Conservation (phyloP, 371 early-diverging fungal genomes). For the Aphelidium insulamus region DNA sequence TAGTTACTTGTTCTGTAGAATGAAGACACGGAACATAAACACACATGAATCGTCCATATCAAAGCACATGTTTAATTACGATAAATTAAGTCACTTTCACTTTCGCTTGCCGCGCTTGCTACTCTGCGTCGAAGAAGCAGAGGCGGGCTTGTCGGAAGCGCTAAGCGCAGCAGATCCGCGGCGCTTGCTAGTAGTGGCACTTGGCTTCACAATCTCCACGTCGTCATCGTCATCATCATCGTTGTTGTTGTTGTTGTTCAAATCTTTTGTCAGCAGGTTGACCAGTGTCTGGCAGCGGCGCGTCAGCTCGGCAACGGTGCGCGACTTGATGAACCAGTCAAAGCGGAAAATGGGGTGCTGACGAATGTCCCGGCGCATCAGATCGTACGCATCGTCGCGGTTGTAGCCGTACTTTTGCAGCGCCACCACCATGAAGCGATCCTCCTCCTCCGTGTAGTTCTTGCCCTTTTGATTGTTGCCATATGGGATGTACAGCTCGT, state of each 20-base stretch:
- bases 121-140: too few relatives aligned
- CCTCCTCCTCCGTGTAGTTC: slow-evolving; percentile 86
- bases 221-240: slow-evolving; percentile 1
- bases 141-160: too few relatives aligned
- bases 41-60: too few relatives aligned
- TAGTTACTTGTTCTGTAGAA: too few relatives aligned
- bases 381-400: slow-evolving; percentile 74
- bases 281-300: slow-evolving; percentile 59
- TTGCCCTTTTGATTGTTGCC: slow-evolving; percentile 55
- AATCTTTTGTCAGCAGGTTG: slow-evolving; percentile 31
- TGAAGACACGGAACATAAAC: too few relatives aligned
- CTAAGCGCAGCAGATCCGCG: too few relatives aligned
- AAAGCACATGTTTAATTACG: too few relatives aligned
- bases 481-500: slow-evolving; percentile 67
- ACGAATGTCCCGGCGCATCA: slow-evolving; percentile 65
- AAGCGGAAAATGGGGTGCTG: slow-evolving; percentile 69
- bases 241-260: not conserved
- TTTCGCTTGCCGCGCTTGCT: too few relatives aligned
- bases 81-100: too few relatives aligned
- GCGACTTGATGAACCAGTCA: slow-evolving; percentile 90
- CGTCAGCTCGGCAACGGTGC: slow-evolving; percentile 57
- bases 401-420: slow-evolving; percentile 73
- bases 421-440: slow-evolving; percentile 75
- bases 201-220: not conserved
- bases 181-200: too few relatives aligned